Base-by-base conservation (phyloP, 176 grass and related monocot genomes). In the Carex kokanica region DNA sequence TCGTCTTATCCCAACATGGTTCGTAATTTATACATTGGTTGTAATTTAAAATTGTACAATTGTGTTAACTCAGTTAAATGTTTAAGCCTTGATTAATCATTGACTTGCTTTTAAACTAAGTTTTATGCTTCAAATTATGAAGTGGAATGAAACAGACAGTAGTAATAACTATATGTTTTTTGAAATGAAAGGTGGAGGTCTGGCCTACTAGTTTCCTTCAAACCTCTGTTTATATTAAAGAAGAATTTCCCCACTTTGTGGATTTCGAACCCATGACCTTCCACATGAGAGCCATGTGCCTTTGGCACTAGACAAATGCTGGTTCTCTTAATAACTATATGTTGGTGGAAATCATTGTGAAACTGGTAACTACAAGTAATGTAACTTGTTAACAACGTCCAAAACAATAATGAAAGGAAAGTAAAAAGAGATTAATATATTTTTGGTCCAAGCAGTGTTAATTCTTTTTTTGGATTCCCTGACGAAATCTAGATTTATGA, bases 1-100 rank as follows among this genome's bases (percentile, higher is more conserved):
- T 84, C 88, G 52, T 91, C 87, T 81, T 98, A 84, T 83, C 95
- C 95, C 4, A 93, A 93, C 84, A 91, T 98, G 95, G 95, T 98
- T 71, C 1, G 61, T 67, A 10, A 41, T 61, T 32, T 63, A 1
- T 61, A 8, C 64, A 23, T 56, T 75, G 90, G 53, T 52, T 64
- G 60, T 13, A 69, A 18, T 20, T 66, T 3, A 43, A 43, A 9
- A 83, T 67, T 27, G 10, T 47, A 64, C 20, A 25, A 54, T 52
- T 78, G 1, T 78, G 32, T 64, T 73, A 60, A 15, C 16, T 66
- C 13, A 17, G 36, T 55, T 51, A 15, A 65, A 27, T 71, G 2
- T 3, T 77, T 16, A 77, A 8, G 73, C 13, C 73, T 54, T 75
- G 12, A 8, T 31, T 27, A 55, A 77, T 77, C 10, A 74, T 77